phyloP scores from a whole-genome alignment of 2,329 filamentous ascomycete genomes.

The Penicillium vulpinum region DNA sequence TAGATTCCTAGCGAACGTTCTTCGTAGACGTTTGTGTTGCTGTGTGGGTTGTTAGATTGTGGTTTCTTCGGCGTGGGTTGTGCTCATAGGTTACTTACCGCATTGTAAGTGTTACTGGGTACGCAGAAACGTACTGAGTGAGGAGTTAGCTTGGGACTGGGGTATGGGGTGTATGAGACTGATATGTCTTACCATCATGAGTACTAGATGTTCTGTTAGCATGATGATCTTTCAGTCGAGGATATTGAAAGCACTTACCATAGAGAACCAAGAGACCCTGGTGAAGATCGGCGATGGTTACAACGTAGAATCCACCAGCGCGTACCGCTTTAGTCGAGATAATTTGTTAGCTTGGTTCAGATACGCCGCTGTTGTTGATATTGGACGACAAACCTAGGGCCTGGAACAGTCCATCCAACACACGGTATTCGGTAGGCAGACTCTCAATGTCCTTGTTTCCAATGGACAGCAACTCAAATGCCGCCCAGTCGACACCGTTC shows the following conservation, averaged over 20 bases:
- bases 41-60: constrained; percentile 22
- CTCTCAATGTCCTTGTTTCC: constrained; percentile 57
- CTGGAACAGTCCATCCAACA: constrained; percentile 64
- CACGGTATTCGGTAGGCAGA: constrained; percentile 55
- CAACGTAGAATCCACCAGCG: constrained; percentile 66
- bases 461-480: constrained; percentile 66
- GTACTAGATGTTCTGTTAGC: constrained; percentile 27
- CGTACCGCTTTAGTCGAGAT: constrained; percentile 47
- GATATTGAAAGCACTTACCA: constrained; percentile 14
- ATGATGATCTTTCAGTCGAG: background rate
- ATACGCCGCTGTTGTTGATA: background rate
- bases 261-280: constrained; percentile 37
- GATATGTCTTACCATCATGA: constrained; percentile 37
- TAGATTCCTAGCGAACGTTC: constrained; percentile 62
- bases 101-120: constrained; percentile 39
- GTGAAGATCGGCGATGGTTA: constrained; percentile 59
- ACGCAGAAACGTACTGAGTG: constrained; percentile 37
- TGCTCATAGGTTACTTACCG: constrained; percentile 17
- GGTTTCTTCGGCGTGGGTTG: background rate
- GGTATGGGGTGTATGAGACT: background rate
- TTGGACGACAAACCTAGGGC: constrained; percentile 50
- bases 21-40: constrained; percentile 71
- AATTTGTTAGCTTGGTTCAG: background rate
- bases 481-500: constrained; percentile 64
- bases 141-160: constrained; percentile 9